Conservation (phyloP, 2,329 filamentous ascomycete species). For the Hirsutella minnesotensis region DNA sequence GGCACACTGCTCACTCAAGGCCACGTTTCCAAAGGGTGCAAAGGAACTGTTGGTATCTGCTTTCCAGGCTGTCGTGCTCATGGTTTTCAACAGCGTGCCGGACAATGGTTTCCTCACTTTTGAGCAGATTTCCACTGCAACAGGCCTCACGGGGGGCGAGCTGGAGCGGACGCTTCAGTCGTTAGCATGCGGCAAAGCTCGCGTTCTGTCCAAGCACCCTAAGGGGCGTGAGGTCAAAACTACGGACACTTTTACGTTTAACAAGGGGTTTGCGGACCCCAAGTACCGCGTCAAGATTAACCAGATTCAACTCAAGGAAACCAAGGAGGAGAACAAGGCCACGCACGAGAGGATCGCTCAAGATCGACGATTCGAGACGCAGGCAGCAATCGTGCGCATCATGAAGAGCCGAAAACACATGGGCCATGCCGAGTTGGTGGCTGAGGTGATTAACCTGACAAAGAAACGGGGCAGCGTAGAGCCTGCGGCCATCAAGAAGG, state of each 20-base stretch:
- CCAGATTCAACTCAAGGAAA: slow-evolving; percentile 95
- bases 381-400: slow-evolving; percentile 91
- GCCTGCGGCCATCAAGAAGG: slow-evolving; percentile 81
- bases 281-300: slow-evolving; percentile 97
- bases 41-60: slow-evolving; percentile 88
- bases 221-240: slow-evolving; percentile 68
- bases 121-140: slow-evolving; percentile 60
- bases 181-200: slow-evolving; percentile 79
- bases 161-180: slow-evolving; percentile 88
- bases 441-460: slow-evolving; percentile 86
- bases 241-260: slow-evolving; percentile 78
- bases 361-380: slow-evolving; percentile 90
- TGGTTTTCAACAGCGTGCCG: slow-evolving; percentile 70
- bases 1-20: slow-evolving; percentile 80
- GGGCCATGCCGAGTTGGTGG: slow-evolving; percentile 74
- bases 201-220: slow-evolving; percentile 75
- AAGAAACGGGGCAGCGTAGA: slow-evolving; percentile 78
- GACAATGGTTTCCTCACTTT: slow-evolving; percentile 57
- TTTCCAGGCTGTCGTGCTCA: slow-evolving; percentile 81
- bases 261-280: slow-evolving; percentile 61
- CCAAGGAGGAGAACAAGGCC: slow-evolving; percentile 84
- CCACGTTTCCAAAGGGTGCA: slow-evolving; percentile 62
- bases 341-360: slow-evolving; percentile 83
- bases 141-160: slow-evolving; percentile 64
- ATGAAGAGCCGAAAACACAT: slow-evolving; percentile 92